Evolutionary conservation across 352 stramenopile species (phyloP).

Genomic region (Phytopythium chamaehyphon): DNA sequence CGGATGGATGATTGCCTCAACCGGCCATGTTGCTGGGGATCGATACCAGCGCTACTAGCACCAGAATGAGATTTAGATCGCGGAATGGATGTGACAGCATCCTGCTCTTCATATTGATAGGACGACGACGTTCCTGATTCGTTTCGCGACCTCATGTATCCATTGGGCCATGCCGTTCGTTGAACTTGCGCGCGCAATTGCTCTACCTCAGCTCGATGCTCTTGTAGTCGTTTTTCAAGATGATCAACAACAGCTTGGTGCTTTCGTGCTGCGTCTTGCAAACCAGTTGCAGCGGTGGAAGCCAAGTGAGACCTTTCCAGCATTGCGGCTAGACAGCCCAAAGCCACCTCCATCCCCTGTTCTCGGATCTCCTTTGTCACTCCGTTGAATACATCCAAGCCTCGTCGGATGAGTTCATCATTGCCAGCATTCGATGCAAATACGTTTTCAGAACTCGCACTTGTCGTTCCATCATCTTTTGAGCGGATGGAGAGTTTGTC

Average conservation of each 20-base stretch:
- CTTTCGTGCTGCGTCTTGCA: slow-evolving; percentile 54
- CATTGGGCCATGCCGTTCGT: slow-evolving; percentile 11
- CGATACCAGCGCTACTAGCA: background rate
- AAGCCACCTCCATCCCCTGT: slow-evolving; percentile 37
- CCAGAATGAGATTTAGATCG: slow-evolving; percentile 29
- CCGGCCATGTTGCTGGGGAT: background rate
- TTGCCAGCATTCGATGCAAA: slow-evolving; percentile 13
- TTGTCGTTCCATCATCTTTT: slow-evolving; percentile 14
- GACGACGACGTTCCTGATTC: background rate
- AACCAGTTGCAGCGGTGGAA: slow-evolving; percentile 49
- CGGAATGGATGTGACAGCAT: slow-evolving; percentile 10
- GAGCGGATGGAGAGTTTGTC: slow-evolving; percentile 14
- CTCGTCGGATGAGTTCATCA: slow-evolving; percentile 14
- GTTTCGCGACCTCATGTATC: background rate
- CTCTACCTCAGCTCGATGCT: slow-evolving; percentile 56
- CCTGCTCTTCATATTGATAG: background rate
- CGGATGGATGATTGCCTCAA: background rate
- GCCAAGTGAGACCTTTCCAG: slow-evolving; percentile 74
- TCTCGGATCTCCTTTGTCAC: slow-evolving; percentile 33
- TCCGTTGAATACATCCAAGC: slow-evolving; percentile 25
- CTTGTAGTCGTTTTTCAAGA: slow-evolving; percentile 50
- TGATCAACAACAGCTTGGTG: slow-evolving; percentile 48
- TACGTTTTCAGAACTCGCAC: background rate
- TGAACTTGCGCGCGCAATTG: slow-evolving; percentile 43
- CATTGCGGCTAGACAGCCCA: slow-evolving; percentile 52